Percentiles rank a stretch among this genome's conserved stretches.
phyloP scores from a whole-genome alignment of 371 early-diverging fungal species.

The Mortierella polycephala region DNA sequence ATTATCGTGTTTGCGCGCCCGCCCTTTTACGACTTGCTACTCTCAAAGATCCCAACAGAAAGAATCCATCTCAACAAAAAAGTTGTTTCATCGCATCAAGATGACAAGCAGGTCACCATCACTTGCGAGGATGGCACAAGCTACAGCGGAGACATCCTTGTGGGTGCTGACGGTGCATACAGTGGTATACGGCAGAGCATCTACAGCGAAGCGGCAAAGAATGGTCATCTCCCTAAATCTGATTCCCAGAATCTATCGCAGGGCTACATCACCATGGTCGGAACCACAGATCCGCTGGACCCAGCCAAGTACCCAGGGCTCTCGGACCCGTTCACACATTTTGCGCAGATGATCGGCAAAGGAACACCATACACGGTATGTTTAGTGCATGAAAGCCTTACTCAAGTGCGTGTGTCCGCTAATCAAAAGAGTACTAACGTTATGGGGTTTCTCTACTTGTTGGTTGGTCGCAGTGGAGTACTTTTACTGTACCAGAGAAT shows the following conservation, averaged over 20 bases:
- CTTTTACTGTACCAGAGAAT: conserved; percentile 15
- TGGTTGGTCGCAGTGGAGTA: conserved; percentile 8
- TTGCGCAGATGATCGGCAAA: conserved; percentile 12
- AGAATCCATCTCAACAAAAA: conserved; percentile 19
- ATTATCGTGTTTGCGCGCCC: conserved; percentile 12
- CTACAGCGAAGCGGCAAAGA: conserved; percentile 1
- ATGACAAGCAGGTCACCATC: conserved; percentile 8
- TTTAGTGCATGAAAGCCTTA: no score
- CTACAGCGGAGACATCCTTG: conserved; percentile 8
- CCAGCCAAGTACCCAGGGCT: conserved; percentile 10
- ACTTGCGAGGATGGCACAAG: conserved; percentile 10
- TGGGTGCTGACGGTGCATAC: conserved; percentile 31
- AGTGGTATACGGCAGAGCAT: conserved; percentile 11
- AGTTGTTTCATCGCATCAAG: conserved; percentile 1
- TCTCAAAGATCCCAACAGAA: conserved; percentile 6
- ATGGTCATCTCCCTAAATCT: background rate
- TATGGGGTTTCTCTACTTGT: background rate
- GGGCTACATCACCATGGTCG: conserved; percentile 19
- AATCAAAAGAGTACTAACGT: background rate
- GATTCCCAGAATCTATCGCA: conserved; percentile 6
- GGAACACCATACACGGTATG: conserved; percentile 12
- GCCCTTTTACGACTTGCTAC: conserved; percentile 16
- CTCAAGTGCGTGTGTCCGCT: no score
- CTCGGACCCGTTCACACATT: background rate
- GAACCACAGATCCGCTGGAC: conserved; percentile 18